phyloP scores from a whole-genome alignment of 495 filamentous ascomycete genomes.

The Daldinia childiae region DNA sequence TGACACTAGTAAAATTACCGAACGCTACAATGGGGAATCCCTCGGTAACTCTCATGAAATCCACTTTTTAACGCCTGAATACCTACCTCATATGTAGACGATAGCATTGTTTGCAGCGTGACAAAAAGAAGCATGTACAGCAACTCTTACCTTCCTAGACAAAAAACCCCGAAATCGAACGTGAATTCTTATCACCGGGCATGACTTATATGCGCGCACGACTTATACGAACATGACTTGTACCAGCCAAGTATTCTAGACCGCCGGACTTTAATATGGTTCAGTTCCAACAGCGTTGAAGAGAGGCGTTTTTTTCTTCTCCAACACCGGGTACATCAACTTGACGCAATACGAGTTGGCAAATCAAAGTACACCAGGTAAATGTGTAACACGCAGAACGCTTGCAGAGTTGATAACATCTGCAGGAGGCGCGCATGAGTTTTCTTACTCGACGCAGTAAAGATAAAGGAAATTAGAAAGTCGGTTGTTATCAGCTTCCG shows the following conservation, averaged over 20 bases:
- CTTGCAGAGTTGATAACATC: slow-evolving; percentile 28
- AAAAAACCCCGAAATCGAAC: slow-evolving; percentile 4
- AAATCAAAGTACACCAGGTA: slow-evolving; percentile 32
- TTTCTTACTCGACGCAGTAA: not conserved
- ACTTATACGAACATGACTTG: slow-evolving; percentile 14
- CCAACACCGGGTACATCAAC: slow-evolving; percentile 28
- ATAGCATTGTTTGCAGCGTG: not conserved
- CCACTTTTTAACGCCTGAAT: not conserved
- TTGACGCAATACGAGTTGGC: slow-evolving; percentile 34
- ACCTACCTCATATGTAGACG: not conserved
- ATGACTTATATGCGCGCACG: not conserved
- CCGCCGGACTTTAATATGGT: slow-evolving; percentile 10
- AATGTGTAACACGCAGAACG: slow-evolving; percentile 25
- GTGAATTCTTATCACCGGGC: slow-evolving; percentile 8
- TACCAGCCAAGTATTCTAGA: slow-evolving; percentile 18
- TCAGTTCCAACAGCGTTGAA: not conserved
- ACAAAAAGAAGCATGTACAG: not conserved
- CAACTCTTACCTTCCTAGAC: not conserved
- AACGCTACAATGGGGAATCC: slow-evolving; percentile 13
- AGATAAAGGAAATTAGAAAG: not conserved
- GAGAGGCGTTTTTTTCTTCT: slow-evolving; percentile 14
- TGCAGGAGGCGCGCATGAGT: slow-evolving; percentile 25
- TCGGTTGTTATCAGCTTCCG: not conserved
- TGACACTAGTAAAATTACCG: slow-evolving; percentile 19
- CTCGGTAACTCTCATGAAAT: not conserved